Evolutionary conservation across 805 yeast genomes (phyloP).

Genomic region (Diddensiella santjacobensis): DNA sequence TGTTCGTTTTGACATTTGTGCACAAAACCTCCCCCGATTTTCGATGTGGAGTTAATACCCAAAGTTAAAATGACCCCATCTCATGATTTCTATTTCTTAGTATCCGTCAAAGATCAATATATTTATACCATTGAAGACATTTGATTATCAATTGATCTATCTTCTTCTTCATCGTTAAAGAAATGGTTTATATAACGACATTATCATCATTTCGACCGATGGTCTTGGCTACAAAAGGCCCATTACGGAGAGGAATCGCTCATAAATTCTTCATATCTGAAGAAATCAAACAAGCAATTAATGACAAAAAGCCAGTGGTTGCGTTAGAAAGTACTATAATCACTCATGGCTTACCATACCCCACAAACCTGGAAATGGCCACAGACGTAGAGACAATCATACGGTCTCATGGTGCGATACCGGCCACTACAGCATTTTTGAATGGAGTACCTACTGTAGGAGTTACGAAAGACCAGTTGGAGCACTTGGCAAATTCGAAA

Average conservation of each 20-base stretch:
- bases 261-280: constrained; percentile 19
- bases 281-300: constrained; percentile 63
- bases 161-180: too few relatives aligned
- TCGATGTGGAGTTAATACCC: too few relatives aligned
- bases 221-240: too few relatives aligned
- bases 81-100: too few relatives aligned
- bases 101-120: not conserved
- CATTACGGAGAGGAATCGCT: constrained; percentile 1
- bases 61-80: too few relatives aligned
- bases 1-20: too few relatives aligned
- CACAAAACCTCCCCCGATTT: too few relatives aligned
- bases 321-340: constrained; percentile 84
- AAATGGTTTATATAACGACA: too few relatives aligned
- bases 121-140: too few relatives aligned
- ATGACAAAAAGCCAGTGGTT: constrained; percentile 60
- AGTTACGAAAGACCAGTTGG: constrained; percentile 45
- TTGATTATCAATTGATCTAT: too few relatives aligned
- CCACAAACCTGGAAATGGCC: constrained; percentile 74
- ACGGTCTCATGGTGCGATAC: constrained; percentile 62
- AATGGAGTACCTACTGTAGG: constrained; percentile 74
- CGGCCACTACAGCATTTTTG: constrained; percentile 81
- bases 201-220: too few relatives aligned
- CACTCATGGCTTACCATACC: constrained; percentile 86
- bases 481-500: constrained; percentile 42
- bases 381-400: constrained; percentile 57